These are phyloP conservation scores for Mucor plumbeus DNA, from an alignment of 371 early-diverging fungal species.

Conservation along the genomic window DNA sequence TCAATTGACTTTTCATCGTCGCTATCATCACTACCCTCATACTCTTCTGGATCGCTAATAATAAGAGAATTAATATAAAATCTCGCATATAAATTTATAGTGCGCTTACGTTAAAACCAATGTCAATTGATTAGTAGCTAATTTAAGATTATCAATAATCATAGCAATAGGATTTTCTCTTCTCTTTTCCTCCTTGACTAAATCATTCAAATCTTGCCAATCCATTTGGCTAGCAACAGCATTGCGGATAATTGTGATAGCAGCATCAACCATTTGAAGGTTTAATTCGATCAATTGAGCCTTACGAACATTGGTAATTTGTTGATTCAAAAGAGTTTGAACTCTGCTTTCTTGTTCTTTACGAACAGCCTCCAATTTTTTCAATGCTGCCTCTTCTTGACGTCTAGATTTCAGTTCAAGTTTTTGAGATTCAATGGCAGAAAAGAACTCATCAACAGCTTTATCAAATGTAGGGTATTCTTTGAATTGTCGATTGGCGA, in stretches of 20 bases:
- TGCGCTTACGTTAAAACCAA: constrained; percentile 50
- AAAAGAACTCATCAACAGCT: constrained; percentile 93
- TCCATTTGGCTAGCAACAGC: constrained; percentile 94
- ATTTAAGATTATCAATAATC: constrained; percentile 72
- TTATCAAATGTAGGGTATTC: constrained; percentile 80
- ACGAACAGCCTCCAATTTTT: constrained; percentile 84
- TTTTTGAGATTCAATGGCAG: constrained; percentile 89
- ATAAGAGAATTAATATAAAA: not conserved
- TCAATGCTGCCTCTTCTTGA: constrained; percentile 79
- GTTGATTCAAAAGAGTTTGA: constrained; percentile 69
- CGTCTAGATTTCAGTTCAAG: constrained; percentile 69
- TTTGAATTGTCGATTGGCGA: constrained; percentile 49
- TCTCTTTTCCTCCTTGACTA: constrained; percentile 83
- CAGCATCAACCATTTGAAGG: constrained; percentile 83
- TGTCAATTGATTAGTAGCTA: constrained; percentile 77
- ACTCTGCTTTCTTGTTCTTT: constrained; percentile 84
- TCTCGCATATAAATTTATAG: not conserved
- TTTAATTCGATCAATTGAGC: constrained; percentile 88
- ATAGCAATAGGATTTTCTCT: constrained; percentile 82
- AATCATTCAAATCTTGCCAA: constrained; percentile 91
- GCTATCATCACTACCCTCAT: constrained; percentile 24
- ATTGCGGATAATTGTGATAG: constrained; percentile 83
- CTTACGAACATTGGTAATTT: constrained; percentile 65
- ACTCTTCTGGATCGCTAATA: constrained; percentile 46
- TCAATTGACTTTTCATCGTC: constrained; percentile 31